Evolutionary conservation across 257 asterid species (phyloP).

Genomic region (Solanum pinnatisectum): DNA sequence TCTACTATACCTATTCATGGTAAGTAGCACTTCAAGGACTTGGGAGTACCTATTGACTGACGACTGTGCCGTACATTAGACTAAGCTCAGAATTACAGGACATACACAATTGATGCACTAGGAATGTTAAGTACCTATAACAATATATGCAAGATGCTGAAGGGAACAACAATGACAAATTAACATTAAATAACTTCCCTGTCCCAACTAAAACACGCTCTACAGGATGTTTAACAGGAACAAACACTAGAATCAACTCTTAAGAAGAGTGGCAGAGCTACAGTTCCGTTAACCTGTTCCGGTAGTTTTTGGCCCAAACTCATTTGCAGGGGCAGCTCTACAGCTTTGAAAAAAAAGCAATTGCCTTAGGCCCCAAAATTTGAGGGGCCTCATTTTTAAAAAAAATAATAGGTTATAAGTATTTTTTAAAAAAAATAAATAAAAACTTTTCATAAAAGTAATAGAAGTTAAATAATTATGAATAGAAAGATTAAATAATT

Average conservation of each 20-base stretch:
- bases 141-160: not conserved
- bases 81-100: not conserved
- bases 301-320: not conserved
- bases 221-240: not conserved
- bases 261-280: not conserved
- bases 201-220: not conserved
- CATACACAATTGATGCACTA: not conserved
- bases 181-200: not conserved
- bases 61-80: not conserved
- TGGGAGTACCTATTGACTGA: not conserved
- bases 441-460: no score
- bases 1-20: not conserved
- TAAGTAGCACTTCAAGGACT: not conserved
- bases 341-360: no score
- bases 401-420: no score
- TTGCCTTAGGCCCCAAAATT: no score
- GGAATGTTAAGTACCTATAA: not conserved
- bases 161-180: not conserved
- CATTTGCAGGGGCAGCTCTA: no score
- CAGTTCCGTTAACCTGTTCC: not conserved
- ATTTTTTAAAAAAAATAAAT: no score
- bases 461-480: no score
- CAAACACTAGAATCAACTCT: not conserved
- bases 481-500: no score
- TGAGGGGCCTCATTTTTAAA: no score